Evolutionary conservation across 148 eudicot species (phyloP).

Genomic region (Camellia japonica): DNA sequence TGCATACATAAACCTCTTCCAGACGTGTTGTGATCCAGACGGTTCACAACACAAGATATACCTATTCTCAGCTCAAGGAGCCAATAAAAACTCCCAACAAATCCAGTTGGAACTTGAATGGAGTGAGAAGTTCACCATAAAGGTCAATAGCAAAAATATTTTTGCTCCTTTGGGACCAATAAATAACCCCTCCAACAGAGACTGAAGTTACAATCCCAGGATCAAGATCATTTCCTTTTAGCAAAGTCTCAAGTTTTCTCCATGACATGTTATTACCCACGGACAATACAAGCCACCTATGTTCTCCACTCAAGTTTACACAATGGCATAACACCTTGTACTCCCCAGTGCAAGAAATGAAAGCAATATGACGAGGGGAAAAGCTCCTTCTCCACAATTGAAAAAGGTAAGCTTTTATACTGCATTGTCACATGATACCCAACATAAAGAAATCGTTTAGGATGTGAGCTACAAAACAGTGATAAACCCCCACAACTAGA

Average conservation of each 20-base stretch:
- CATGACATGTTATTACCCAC: background rate
- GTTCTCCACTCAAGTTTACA: background rate
- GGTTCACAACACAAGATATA: background rate
- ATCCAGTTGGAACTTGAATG: background rate
- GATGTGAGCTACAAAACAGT: background rate
- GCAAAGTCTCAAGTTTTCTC: slow-evolving; percentile 1
- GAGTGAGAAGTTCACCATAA: background rate
- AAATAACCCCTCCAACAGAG: background rate
- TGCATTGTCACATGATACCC: background rate
- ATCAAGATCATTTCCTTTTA: too few species aligned
- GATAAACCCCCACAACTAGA: background rate
- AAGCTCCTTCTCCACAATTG: background rate
- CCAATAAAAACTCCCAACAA: background rate
- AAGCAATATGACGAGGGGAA: background rate
- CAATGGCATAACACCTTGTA: slow-evolving; percentile 13
- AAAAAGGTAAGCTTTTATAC: background rate
- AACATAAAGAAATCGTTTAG: background rate
- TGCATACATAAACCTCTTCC: background rate
- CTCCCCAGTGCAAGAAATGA: background rate
- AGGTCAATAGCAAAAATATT: background rate
- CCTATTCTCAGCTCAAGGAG: background rate
- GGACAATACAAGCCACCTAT: background rate
- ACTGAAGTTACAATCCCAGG: background rate
- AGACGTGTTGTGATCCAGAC: too few species aligned
- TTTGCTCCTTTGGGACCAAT: background rate